phyloP scores from a whole-genome alignment of 177 flowering plant genomes.

The Vitis hybrid region DNA sequence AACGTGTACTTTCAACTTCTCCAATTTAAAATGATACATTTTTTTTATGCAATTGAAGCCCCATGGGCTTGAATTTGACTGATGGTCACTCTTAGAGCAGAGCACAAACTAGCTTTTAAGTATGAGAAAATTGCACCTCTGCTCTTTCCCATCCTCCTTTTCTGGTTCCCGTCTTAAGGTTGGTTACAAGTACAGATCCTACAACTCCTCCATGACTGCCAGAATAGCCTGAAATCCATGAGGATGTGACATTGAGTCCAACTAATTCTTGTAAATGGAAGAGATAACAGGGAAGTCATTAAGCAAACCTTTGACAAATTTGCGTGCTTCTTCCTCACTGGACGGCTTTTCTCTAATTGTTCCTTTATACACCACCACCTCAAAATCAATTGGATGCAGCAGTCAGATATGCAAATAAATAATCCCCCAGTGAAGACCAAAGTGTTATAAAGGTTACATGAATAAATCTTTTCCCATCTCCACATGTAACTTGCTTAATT shows the following conservation, averaged over 20 bases:
- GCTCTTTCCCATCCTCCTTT: conserved; percentile 79
- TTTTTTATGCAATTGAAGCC: background rate
- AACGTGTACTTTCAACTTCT: background rate
- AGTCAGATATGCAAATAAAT: conserved; percentile 19
- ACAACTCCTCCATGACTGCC: conserved; percentile 69
- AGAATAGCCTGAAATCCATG: conserved; percentile 65
- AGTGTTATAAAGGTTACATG: background rate
- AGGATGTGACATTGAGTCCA: conserved; percentile 6
- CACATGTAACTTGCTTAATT: background rate
- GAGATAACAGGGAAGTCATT: background rate
- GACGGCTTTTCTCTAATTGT: conserved; percentile 82
- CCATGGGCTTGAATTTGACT: background rate
- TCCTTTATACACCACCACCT: conserved; percentile 94
- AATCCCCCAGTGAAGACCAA: background rate
- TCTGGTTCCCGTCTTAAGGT: conserved; percentile 66
- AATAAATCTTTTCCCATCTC: background rate
- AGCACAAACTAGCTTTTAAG: background rate
- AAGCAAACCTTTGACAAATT: conserved; percentile 67
- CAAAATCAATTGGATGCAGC: conserved; percentile 32
- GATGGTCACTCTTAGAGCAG: background rate
- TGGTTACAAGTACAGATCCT: conserved; percentile 81
- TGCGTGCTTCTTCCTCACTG: conserved; percentile 78
- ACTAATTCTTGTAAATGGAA: background rate
- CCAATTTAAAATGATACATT: background rate
- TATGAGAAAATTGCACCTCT: conserved; percentile 50